Conservation (phyloP, 352 stramenopile species). For the Globisporangium canariense region DNA sequence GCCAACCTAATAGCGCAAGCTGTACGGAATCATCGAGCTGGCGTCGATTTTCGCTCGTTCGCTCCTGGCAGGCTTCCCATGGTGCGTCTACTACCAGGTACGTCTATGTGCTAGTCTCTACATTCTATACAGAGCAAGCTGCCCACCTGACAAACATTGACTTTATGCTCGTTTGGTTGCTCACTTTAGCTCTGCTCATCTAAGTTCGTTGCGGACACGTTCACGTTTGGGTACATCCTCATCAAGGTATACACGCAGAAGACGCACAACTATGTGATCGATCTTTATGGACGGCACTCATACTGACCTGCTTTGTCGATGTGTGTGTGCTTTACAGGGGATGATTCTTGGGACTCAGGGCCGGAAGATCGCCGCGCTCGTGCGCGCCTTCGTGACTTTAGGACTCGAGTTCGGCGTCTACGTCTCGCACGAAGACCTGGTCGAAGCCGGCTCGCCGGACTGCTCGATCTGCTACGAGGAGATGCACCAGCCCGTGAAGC, state of each 20-base stretch:
- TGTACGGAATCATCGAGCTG: constrained; percentile 78
- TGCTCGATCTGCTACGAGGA: constrained; percentile 84
- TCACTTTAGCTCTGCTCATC: constrained; percentile 41
- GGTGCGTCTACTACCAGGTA: constrained; percentile 76
- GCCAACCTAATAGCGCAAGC: constrained; percentile 38
- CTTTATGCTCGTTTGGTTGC: neutral
- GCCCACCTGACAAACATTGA: neutral
- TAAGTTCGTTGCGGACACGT: constrained; percentile 71
- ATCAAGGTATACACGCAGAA: constrained; percentile 50
- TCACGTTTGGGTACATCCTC: constrained; percentile 75
- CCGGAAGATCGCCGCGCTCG: constrained; percentile 38
- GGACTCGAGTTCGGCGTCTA: constrained; percentile 69
- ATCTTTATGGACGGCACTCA: too few relatives aligned
- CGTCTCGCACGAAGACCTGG: constrained; percentile 52
- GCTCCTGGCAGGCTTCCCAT: constrained; percentile 54
- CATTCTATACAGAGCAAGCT: neutral
- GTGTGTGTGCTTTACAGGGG: constrained; percentile 23
- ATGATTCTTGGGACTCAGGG: constrained; percentile 59
- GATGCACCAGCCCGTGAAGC: constrained; percentile 69
- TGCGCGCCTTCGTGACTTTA: constrained; percentile 57
- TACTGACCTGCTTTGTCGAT: neutral
- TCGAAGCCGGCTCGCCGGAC: constrained; percentile 57
- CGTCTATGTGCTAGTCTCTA: neutral
- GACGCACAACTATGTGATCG: neutral
- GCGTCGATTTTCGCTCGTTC: constrained; percentile 65